phyloP scores from a whole-genome alignment of 2,329 filamentous ascomycete species.

The Tolypocladium amazonense region DNA sequence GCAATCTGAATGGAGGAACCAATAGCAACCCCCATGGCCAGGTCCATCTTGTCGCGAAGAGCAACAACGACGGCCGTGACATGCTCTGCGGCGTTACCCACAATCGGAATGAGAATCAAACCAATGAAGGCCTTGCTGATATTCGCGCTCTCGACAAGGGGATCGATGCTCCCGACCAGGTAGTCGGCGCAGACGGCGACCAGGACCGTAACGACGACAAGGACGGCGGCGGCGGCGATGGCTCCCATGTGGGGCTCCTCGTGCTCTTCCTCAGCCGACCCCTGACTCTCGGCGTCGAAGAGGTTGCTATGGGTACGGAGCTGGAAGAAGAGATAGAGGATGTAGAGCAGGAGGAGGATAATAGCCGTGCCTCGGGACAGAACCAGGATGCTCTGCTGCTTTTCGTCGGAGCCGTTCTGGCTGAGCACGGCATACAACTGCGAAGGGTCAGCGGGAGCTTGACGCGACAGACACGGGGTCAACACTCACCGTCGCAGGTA shows the following conservation, averaged over 20 bases:
- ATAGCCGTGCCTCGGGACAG: slow-evolving; percentile 68
- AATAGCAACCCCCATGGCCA: slow-evolving; percentile 69
- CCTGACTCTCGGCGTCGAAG: slow-evolving; percentile 47
- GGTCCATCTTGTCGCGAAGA: slow-evolving; percentile 65
- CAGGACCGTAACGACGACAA: slow-evolving; percentile 58
- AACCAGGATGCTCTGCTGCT: slow-evolving; percentile 49
- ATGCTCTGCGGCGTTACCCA: slow-evolving; percentile 72
- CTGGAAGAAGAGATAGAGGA: slow-evolving; percentile 70
- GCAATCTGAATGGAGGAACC: slow-evolving; percentile 78
- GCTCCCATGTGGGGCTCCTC: slow-evolving; percentile 47
- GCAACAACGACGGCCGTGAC: slow-evolving; percentile 74
- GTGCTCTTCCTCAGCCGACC: slow-evolving; percentile 28
- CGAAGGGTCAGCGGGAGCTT: neutral
- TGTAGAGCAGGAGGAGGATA: slow-evolving; percentile 64
- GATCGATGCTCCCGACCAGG: slow-evolving; percentile 65
- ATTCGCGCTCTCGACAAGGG: slow-evolving; percentile 55
- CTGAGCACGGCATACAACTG: slow-evolving; percentile 58
- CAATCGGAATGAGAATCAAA: slow-evolving; percentile 68
- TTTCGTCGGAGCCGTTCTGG: slow-evolving; percentile 25
- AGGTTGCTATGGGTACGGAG: slow-evolving; percentile 63
- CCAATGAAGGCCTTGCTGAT: slow-evolving; percentile 77
- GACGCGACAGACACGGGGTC: neutral
- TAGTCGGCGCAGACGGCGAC: slow-evolving; percentile 69
- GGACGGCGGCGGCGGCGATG: slow-evolving; percentile 51
- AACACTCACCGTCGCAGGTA: slow-evolving; percentile 53